Base-by-base conservation (phyloP, 352 stramenopile genomes). In the Phytophthora pini region DNA sequence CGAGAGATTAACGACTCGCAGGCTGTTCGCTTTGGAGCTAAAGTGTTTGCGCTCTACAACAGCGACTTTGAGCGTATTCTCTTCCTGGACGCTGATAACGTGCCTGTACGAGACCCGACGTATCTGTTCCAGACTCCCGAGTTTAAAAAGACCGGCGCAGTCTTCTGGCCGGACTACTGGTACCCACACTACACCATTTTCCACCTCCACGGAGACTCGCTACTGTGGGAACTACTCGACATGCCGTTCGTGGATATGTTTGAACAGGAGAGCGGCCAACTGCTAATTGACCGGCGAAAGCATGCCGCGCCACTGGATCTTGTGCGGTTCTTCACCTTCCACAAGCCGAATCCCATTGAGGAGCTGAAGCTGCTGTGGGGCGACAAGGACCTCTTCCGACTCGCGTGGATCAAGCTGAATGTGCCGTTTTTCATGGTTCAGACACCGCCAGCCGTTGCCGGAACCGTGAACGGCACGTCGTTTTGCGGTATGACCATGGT, bases 161-260 rank as follows among this genome's bases (percentile, higher is more conserved):
- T 89, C 10, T 89, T 89, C 49, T 89, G 79, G 79, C 80, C 80
- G 0, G 80, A 89, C 43, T 88, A 88, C 57, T 89, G 80, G 80
- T 65, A 79, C 36, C 76, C 78, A 10, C 58, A 45, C 26, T 72
- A 87, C 61, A 84, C 80, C 2, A 87, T 87, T 50, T 89, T 89
- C 48, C 80, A 87, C 48, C 74, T 89, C 17, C 68, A 82, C 52
- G 65, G 56, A 17, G 51, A 74, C 32, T 83, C 74, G 45, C 47
- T 88, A n/a, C 49, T 89, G 15, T 89, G 80, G 80, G 59, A 82
- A 48, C 56, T 88, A 46, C 65, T 89, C 4, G 72, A 62, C 22
- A 56, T 83, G 34, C 46, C 59, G 9, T 85, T 72, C 36, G 70
- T 85, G 17, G 67, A 83, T 49, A 88, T 87, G 80, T 88, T 88